Evolutionary conservation across 2,329 filamentous ascomycete genomes (phyloP).

Genomic region (Fusarium veterinarium): DNA sequence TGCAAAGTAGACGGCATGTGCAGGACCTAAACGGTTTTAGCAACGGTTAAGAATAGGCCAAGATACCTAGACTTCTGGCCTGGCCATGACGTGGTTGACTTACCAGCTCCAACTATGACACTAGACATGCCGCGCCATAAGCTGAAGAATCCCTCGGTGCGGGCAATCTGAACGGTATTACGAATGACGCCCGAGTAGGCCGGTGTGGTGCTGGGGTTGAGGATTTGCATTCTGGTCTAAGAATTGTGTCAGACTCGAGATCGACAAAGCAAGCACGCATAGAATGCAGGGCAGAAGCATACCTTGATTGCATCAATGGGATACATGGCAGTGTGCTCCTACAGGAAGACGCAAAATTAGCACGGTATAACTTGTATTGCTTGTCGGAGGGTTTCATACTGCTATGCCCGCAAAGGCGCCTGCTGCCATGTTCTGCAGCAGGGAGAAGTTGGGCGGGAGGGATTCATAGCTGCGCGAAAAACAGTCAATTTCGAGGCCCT

Average conservation of each 20-base stretch:
- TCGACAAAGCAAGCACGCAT: neutral
- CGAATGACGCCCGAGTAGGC: constrained; percentile 92
- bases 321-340: constrained; percentile 99
- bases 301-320: constrained; percentile 98
- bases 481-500: constrained; percentile 8
- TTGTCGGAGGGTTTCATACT: constrained; percentile 62
- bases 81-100: constrained; percentile 46
- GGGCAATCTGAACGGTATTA: constrained; percentile 91
- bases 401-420: constrained; percentile 97
- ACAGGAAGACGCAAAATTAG: constrained; percentile 34
- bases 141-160: constrained; percentile 87
- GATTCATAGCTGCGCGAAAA: constrained; percentile 79
- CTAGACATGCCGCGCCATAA: constrained; percentile 97
- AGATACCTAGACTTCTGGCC: constrained; percentile 36
- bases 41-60: neutral
- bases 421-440: constrained; percentile 93
- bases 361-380: neutral
- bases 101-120: constrained; percentile 94
- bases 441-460: constrained; percentile 92
- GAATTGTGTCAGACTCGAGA: constrained; percentile 29
- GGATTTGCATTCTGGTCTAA: constrained; percentile 97
- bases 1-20: constrained; percentile 97
- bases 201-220: constrained; percentile 83
- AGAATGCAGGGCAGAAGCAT: constrained; percentile 26
- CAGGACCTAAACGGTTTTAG: constrained; percentile 74